Evolutionary conservation across 2,329 filamentous ascomycete species (phyloP), one percentile per base, ranked within the genome.

Genomic region (Neonectria coccinea): DNA sequence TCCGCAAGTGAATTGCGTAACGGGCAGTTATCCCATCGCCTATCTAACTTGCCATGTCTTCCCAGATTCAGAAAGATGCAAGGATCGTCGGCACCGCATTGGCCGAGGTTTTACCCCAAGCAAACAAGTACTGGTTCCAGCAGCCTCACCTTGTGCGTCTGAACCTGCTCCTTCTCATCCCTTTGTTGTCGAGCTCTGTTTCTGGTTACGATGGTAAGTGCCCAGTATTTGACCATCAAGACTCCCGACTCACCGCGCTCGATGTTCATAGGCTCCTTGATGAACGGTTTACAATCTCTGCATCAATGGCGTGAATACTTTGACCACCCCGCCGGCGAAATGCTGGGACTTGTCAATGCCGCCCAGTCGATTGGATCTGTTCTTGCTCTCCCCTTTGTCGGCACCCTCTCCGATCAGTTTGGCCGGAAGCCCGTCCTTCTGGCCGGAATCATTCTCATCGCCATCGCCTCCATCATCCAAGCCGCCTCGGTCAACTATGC

Each of bases 81-180:
- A 65, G 75, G 51, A 74, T 77, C 47, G 74, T 76, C 22, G 76
- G 76, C 45, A 67, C 58, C 22, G 70, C 71, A 44, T 62, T 77
- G 48, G 73, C 73, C 2, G 66, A 71, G 66, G 75, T 76, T 16
- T 72, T 85, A 20, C 83, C 83, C 9, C 68, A 78, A 39, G 77
- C 78, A 27, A 73, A 77, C 41, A 79, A 76, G 41, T 77, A 75
- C 50, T 84, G 83, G 83, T 83, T 79, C 53, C 77, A 79, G 36
- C 72, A 78, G 29, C 74, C 79, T 2, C 81, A 85, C 68, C 75
- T 85, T 0, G 70, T 84, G 11, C 68, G 75, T 18, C 73, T 85
- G 16, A 84, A 85, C 59, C 67, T 83, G 3, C 69, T 84, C 27
- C 76, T 85, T 0, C 65, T 83, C 6, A 73, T 84, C 2, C 82